These are phyloP conservation scores for Sclerotinia nivalis DNA, from an alignment of 2,329 filamentous ascomycete genomes.

Conservation along the genomic window DNA sequence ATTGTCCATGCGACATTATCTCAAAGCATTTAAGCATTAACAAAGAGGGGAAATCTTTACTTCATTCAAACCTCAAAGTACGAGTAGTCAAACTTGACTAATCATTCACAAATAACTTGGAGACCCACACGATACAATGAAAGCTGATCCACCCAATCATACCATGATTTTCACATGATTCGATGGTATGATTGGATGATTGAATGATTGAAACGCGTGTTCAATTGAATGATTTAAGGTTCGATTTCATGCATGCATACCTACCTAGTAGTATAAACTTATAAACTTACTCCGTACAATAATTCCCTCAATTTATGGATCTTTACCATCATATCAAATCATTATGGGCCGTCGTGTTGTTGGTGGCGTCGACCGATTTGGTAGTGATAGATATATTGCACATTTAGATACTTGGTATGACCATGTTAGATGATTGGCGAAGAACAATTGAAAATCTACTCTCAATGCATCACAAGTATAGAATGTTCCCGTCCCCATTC, in stretches of 20 bases:
- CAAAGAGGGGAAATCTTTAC: neutral
- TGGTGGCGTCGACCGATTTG: neutral
- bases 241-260: neutral
- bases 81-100: neutral
- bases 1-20: neutral
- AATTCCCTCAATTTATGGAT: slow-evolving; percentile 15
- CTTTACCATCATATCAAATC: neutral
- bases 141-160: neutral
- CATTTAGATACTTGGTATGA: neutral
- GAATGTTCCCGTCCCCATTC: neutral
- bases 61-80: neutral
- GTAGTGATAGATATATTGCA: neutral
- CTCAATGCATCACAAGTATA: neutral
- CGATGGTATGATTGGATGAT: slow-evolving; percentile 5
- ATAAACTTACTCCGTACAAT: too few species aligned
- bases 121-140: neutral
- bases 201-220: neutral
- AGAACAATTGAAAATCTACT: neutral
- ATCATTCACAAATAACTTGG: neutral
- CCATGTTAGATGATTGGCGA: neutral
- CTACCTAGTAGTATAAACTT: neutral
- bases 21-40: neutral
- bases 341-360: neutral
- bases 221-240: neutral
- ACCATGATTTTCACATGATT: neutral